A percentile compares a stretch with the other conserved stretches of the same genome.
phyloP scores from a whole-genome alignment of 2,329 filamentous ascomycete species.

The Juglanconis sp. region DNA sequence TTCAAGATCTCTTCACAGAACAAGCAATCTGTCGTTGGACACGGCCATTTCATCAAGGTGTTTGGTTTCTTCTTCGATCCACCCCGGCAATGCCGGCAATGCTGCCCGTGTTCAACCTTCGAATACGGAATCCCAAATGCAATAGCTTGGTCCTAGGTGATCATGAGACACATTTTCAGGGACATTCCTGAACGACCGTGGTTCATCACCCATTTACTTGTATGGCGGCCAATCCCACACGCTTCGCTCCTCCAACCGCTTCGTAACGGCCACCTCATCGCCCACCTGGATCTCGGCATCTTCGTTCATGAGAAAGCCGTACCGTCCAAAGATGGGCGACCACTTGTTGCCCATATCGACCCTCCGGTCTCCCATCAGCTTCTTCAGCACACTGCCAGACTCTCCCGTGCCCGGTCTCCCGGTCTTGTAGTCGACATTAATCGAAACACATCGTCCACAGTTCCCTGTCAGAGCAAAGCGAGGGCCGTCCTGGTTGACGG shows the following conservation, averaged over 20 bases:
- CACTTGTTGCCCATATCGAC: constrained; percentile 68
- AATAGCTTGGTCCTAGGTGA: not conserved
- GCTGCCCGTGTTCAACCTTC: too few species aligned
- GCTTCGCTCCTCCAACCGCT: constrained; percentile 26
- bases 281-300: constrained; percentile 47
- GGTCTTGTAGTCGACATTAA: constrained; percentile 70
- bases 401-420: constrained; percentile 57
- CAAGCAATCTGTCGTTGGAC: too few species aligned
- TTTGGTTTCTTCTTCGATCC: too few species aligned
- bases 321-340: constrained; percentile 70
- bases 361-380: constrained; percentile 65
- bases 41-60: too few species aligned
- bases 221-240: constrained; percentile 18
- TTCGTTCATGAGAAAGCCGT: constrained; percentile 54
- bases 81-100: not conserved
- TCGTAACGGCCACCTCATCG: constrained; percentile 52
- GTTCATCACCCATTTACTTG: not conserved
- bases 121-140: not conserved
- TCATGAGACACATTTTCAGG: not conserved
- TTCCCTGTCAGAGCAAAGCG: constrained; percentile 63
- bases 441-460: constrained; percentile 64
- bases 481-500: constrained; percentile 31
- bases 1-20: not conserved
- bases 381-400: constrained; percentile 62
- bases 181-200: too few species aligned